phyloP scores from a whole-genome alignment of 108 stramenopile genomes.

The Cylindrotheca fusiformis region DNA sequence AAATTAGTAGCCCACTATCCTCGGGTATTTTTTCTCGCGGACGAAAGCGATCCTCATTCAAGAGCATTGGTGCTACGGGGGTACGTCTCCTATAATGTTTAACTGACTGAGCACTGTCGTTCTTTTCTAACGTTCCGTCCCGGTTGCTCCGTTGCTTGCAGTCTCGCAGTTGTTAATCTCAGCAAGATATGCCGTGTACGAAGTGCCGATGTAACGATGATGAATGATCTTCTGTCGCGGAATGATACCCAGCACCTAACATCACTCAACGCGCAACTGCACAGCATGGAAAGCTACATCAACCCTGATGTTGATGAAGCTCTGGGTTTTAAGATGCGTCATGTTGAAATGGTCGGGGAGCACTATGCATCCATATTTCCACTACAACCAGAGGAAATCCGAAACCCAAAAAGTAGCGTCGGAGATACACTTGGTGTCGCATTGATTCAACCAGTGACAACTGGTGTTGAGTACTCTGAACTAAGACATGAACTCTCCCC shows the following conservation, averaged over 20 bases:
- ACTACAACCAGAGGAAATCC: not conserved
- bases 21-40: constrained; percentile 65
- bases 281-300: constrained; percentile 61
- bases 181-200: constrained; percentile 23
- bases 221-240: not conserved
- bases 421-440: constrained; percentile 44
- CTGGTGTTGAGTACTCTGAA: constrained; percentile 46
- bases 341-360: constrained; percentile 24
- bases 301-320: constrained; percentile 46
- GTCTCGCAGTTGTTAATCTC: constrained; percentile 49
- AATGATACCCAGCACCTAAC: constrained; percentile 12
- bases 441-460: constrained; percentile 68
- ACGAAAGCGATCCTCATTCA: constrained; percentile 63
- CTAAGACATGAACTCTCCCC: constrained; percentile 32
- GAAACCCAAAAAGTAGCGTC: not conserved
- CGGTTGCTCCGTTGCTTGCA: no score
- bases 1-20: constrained; percentile 68
- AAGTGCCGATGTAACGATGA: not conserved
- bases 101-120: not conserved
- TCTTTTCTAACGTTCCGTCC: no score
- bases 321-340: constrained; percentile 26
- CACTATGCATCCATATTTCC: constrained; percentile 5
- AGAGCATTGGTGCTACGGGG: constrained; percentile 66
- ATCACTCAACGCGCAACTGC: constrained; percentile 41
- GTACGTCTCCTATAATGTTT: constrained; percentile 24